phyloP scores from a whole-genome alignment of 352 stramenopile species.

The Pythium rhizo-oryzae region DNA sequence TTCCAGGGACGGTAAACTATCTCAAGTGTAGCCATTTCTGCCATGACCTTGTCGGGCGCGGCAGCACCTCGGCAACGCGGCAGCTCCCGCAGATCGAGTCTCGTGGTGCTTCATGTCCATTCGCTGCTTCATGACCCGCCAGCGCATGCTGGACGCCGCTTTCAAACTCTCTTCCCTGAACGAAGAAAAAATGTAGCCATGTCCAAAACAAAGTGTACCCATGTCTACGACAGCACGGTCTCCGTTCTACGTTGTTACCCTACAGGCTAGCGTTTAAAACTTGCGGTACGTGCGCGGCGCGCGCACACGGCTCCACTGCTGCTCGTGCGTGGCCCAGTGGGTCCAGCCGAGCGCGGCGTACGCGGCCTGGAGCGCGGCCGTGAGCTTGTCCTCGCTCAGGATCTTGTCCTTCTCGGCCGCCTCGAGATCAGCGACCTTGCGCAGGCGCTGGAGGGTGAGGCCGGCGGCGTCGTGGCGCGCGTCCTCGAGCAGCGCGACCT shows the following conservation, averaged over 20 bases:
- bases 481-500: slow-evolving; percentile 67
- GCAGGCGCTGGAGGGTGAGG: slow-evolving; percentile 67
- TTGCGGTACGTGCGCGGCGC: slow-evolving; percentile 54
- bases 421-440: slow-evolving; percentile 67
- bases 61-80: too few species aligned
- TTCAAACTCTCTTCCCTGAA: not conserved
- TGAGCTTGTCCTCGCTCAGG: slow-evolving; percentile 56
- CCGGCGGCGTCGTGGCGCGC: slow-evolving; percentile 47
- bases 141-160: too few species aligned
- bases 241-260: not conserved
- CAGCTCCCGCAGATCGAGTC: too few species aligned
- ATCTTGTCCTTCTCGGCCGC: slow-evolving; percentile 70
- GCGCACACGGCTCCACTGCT: slow-evolving; percentile 63
- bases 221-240: slow-evolving; percentile 1
- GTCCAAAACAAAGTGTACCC: slow-evolving; percentile 2
- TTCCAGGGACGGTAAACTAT: slow-evolving; percentile 2
- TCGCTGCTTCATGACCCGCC: too few species aligned
- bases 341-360: slow-evolving; percentile 52
- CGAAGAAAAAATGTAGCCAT: not conserved
- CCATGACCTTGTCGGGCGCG: too few species aligned
- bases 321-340: slow-evolving; percentile 59
- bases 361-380: slow-evolving; percentile 42
- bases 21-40: too few species aligned
- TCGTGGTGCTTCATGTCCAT: too few species aligned
- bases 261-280: slow-evolving; percentile 41